Percentiles rank a stretch among this genome's conserved stretches.
phyloP scores from a whole-genome alignment of 345 rosid species.

The Hibiscus trionum region DNA sequence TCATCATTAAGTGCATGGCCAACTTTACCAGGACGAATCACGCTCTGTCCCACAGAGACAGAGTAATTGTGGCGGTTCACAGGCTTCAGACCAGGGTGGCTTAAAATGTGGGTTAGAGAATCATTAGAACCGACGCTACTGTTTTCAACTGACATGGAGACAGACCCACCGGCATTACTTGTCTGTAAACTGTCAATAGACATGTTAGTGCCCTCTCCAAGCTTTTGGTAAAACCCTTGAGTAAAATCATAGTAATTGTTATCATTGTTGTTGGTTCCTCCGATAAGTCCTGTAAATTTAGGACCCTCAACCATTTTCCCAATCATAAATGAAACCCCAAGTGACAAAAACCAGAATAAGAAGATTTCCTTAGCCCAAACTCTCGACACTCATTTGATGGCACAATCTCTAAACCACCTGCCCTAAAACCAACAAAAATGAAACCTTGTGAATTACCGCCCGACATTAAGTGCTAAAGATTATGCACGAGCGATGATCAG shows the following conservation, averaged over 20 bases:
- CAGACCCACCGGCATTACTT: constrained; percentile 51
- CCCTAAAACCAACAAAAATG: not conserved
- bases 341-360: constrained; percentile 1
- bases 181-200: constrained; percentile 60
- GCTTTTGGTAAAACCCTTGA: constrained; percentile 50
- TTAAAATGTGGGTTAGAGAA: constrained; percentile 55
- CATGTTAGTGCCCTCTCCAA: constrained; percentile 64
- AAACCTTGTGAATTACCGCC: not conserved
- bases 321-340: constrained; percentile 28
- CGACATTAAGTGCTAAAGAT: not conserved
- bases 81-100: constrained; percentile 51
- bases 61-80: constrained; percentile 31
- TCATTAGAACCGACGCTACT: constrained; percentile 64
- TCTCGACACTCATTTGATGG: constrained; percentile 17
- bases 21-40: constrained; percentile 48
- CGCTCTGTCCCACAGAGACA: constrained; percentile 45
- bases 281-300: constrained; percentile 38
- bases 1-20: constrained; percentile 48
- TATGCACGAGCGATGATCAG: not conserved
- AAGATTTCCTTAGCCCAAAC: constrained; percentile 12
- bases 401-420: not conserved
- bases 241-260: constrained; percentile 44
- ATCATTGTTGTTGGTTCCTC: constrained; percentile 37
- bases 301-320: constrained; percentile 54
- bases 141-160: constrained; percentile 51